Conservation (phyloP, 257 asterid genomes). For the Salvia miltiorrhiza region DNA sequence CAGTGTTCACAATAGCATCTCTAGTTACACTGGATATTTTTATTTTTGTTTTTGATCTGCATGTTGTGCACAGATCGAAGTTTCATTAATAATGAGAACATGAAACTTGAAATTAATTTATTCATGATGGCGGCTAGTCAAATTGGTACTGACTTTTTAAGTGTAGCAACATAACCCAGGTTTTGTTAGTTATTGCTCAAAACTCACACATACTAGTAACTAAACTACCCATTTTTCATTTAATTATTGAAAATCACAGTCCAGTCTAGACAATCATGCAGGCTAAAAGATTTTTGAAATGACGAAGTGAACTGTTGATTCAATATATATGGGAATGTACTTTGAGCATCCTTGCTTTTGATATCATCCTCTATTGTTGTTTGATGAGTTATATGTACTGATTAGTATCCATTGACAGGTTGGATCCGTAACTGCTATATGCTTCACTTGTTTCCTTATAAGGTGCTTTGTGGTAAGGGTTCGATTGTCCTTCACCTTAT, state of each 20-base stretch:
- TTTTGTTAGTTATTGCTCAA: not conserved
- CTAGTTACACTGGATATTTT: not conserved
- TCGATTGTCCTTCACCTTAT: slow-evolving; percentile 17
- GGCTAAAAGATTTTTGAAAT: slow-evolving; percentile 2
- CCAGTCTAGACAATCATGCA: not conserved
- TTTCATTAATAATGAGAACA: slow-evolving; percentile 2
- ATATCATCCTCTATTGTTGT: not conserved
- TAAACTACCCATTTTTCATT: not conserved
- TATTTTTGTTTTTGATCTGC: not conserved
- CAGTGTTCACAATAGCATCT: not conserved
- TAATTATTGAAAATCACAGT: not conserved
- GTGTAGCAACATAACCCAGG: not conserved
- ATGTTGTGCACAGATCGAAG: not conserved
- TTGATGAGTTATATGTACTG: slow-evolving; percentile 14
- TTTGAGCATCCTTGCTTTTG: not conserved
- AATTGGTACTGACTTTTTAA: not conserved
- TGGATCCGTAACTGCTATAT: slow-evolving; percentile 92
- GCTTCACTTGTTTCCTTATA: slow-evolving; percentile 85
- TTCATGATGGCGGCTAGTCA: not conserved
- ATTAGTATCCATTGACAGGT: slow-evolving; percentile 48
- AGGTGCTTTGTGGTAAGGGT: slow-evolving; percentile 82
- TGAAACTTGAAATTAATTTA: not conserved
- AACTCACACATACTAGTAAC: not conserved
- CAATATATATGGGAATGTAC: not conserved
- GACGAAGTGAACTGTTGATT: not conserved